phyloP scores from a whole-genome alignment of 768 basidiomycete species.

The Boletus tomentosulus region DNA sequence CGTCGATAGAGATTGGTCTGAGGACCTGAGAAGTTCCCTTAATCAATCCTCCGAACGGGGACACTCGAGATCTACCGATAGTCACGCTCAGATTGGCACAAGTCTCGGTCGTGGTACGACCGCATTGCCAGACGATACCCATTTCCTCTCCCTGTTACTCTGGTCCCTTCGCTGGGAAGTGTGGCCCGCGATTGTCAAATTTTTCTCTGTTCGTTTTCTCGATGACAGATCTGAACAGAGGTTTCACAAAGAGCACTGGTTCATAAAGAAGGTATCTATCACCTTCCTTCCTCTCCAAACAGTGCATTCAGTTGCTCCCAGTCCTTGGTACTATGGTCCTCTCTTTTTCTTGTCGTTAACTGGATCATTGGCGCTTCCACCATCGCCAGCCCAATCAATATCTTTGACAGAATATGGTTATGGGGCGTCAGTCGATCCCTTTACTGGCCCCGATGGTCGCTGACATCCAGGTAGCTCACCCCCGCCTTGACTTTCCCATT shows the following conservation, averaged over 20 bases:
- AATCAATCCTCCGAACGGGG: conserved; percentile 49
- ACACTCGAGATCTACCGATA: conserved; percentile 49
- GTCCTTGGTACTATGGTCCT: conserved; percentile 58
- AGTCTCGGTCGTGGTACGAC: conserved; percentile 37
- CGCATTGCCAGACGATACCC: conserved; percentile 33
- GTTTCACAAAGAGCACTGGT: conserved; percentile 68
- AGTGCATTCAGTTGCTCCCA: conserved; percentile 15
- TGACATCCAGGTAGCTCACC: conserved; percentile 38
- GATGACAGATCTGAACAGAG: conserved; percentile 53
- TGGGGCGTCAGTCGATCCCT: conserved; percentile 42
- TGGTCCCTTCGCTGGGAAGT: conserved; percentile 53
- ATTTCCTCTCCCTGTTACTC: conserved; percentile 30
- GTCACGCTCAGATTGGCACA: conserved; percentile 32
- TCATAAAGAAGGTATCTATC: conserved; percentile 48
- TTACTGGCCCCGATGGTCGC: background rate
- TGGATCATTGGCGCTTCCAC: conserved; percentile 63
- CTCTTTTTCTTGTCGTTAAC: conserved; percentile 60
- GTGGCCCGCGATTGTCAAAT: conserved; percentile 51
- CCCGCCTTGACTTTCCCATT: conserved; percentile 61
- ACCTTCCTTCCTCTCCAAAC: background rate
- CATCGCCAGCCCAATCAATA: conserved; percentile 38
- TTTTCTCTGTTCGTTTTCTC: conserved; percentile 59
- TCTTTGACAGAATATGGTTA: conserved; percentile 59
- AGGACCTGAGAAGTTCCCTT: conserved; percentile 51
- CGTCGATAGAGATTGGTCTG: conserved; percentile 68